Percentiles rank a stretch among this genome's conserved stretches.
Conservation (phyloP, 495 filamentous ascomycete genomes). For the Xylaria castorea region DNA sequence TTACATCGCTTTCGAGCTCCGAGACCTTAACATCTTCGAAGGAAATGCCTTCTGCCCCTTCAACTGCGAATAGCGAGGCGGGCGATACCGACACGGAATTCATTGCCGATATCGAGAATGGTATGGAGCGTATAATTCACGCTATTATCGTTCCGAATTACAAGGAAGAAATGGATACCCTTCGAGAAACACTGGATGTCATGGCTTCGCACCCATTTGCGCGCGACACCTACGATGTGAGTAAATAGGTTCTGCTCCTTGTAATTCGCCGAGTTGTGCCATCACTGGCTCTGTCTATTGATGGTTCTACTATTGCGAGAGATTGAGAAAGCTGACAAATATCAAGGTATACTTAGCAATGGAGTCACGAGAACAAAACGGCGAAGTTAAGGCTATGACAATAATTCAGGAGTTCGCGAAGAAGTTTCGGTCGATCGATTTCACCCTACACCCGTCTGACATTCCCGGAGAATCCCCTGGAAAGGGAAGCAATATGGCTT, state of each 20-base stretch:
- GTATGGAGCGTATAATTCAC: conserved; percentile 57
- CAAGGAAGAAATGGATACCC: conserved; percentile 69
- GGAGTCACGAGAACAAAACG: conserved; percentile 65
- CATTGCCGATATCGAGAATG: conserved; percentile 46
- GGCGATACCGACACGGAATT: conserved; percentile 53
- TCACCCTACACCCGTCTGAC: conserved; percentile 66
- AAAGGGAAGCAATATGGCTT: conserved; percentile 73
- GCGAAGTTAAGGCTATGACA: conserved; percentile 59
- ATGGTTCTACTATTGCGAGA: conserved; percentile 3
- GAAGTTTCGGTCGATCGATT: conserved; percentile 65
- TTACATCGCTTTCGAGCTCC: conserved; percentile 57
- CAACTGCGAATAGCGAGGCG: conserved; percentile 55
- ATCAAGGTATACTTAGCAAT: conserved; percentile 72
- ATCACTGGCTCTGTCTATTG: not conserved
- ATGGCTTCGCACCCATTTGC: conserved; percentile 70
- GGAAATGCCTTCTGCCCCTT: conserved; percentile 45
- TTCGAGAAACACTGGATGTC: conserved; percentile 69
- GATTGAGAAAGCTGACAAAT: conserved; percentile 24
- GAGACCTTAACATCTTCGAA: conserved; percentile 57
- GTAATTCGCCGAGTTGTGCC: not conserved
- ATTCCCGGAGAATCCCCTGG: conserved; percentile 68
- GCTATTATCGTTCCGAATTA: conserved; percentile 74
- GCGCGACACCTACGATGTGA: conserved; percentile 68
- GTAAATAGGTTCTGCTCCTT: conserved; percentile 34
- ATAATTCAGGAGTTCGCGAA: conserved; percentile 62